A percentile compares a stretch with the other conserved stretches of the same genome.
Evolutionary conservation across 805 yeast genomes (phyloP).

Genomic region (Ascoidea rubescens): DNA sequence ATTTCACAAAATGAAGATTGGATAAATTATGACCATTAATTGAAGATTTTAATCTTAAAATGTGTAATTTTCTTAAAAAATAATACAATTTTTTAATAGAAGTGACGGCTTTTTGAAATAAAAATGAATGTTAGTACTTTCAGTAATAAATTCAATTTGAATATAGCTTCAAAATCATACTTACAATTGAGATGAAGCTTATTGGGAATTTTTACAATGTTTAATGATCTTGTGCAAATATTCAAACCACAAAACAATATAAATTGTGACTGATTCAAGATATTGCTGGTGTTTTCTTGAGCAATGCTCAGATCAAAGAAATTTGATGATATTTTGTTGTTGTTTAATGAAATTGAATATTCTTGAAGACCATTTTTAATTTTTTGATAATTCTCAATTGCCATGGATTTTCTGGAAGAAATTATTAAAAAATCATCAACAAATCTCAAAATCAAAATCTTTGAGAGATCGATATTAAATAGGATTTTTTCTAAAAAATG

Average conservation of each 20-base stretch:
- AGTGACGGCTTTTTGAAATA: too few relatives aligned
- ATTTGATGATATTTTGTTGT: too few relatives aligned
- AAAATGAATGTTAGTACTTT: too few relatives aligned
- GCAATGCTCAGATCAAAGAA: too few relatives aligned
- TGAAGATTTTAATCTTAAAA: too few relatives aligned
- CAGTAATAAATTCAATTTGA: too few relatives aligned
- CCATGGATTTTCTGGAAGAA: slow-evolving; percentile 25
- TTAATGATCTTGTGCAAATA: not conserved
- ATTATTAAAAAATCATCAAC: slow-evolving; percentile 83
- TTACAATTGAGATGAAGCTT: too few relatives aligned
- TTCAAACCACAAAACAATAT: not conserved
- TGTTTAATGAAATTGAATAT: too few relatives aligned
- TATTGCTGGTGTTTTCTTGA: not conserved
- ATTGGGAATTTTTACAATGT: not conserved
- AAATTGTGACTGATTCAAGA: not conserved
- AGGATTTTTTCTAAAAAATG: slow-evolving; percentile 25
- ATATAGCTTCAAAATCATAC: not conserved
- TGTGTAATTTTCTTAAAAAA: too few relatives aligned
- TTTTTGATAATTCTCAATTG: slow-evolving; percentile 10
- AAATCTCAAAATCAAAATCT: slow-evolving; percentile 33
- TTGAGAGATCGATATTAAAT: slow-evolving; percentile 14
- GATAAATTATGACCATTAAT: not conserved
- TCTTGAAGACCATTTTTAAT: not conserved
- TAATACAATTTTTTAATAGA: too few relatives aligned
- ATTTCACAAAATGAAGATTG: not conserved